Evolutionary conservation across 2,329 filamentous ascomycete genomes (phyloP).

Genomic region (Ophiostoma ulmi): DNA sequence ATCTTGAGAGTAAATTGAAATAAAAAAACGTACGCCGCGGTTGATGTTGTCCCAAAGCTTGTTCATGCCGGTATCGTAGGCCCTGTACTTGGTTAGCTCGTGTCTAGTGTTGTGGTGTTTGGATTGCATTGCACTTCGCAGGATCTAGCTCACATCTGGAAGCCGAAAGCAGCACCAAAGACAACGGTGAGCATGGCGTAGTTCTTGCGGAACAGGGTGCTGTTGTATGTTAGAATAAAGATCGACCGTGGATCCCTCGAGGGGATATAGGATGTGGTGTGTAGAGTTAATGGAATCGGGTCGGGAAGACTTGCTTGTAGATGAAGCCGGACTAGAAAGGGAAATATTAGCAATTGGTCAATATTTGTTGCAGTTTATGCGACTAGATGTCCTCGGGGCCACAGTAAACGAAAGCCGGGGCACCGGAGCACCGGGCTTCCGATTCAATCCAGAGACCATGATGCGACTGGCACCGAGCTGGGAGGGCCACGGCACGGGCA

Average conservation of each 20-base stretch:
- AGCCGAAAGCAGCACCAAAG: constrained; percentile 81
- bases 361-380: background rate
- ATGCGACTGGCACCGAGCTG: background rate
- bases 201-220: constrained; percentile 81
- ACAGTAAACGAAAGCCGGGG: background rate
- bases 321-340: constrained; percentile 41
- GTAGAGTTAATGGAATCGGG: background rate
- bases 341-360: constrained; percentile 30
- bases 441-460: background rate
- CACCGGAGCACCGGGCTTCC: background rate
- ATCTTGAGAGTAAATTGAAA: background rate
- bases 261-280: background rate
- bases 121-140: background rate
- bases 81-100: constrained; percentile 47
- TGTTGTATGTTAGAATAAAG: constrained; percentile 38
- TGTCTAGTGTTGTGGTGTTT: background rate
- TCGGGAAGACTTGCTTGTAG: constrained; percentile 51
- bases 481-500: constrained; percentile 3
- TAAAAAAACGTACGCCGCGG: constrained; percentile 64
- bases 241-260: background rate
- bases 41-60: constrained; percentile 88
- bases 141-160: constrained; percentile 72
- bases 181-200: constrained; percentile 79
- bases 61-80: constrained; percentile 76
- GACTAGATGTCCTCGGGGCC: background rate